Base-by-base conservation (phyloP, 176 grass and related monocot genomes). In the Aechmea fasciata region DNA sequence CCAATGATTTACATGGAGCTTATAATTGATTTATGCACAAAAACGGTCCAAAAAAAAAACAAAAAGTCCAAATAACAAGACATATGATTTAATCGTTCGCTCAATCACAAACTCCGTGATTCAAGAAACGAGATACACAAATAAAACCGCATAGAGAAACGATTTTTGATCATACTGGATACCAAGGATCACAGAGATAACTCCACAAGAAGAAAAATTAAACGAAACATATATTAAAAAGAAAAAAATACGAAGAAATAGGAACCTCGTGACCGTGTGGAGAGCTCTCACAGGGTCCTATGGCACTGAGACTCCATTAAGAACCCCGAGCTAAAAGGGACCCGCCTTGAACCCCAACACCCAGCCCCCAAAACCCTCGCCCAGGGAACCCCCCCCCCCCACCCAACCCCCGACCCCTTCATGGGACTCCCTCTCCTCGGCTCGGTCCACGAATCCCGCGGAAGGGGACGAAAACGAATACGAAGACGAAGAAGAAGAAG, bases 381-480 rank as follows among this genome's bases (percentile, higher is more conserved):
- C 4, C 19, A 33, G 29, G n/a, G n/a, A n/a, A n/a, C n/a, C n/a
- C n/a, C n/a, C n/a, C n/a, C n/a, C n/a, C n/a, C n/a, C n/a, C n/a
- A n/a, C n/a, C n/a, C 4, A 3, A 3, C 29, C 63, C 24, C 23
- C 62, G 28, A 50, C 51, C 15, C 7, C 17, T 23, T 26, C 73
- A 17, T 53, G 49, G 14, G 49, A 49, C 24, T 67, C 49, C 50
- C 9, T 51, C 26, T 51, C 15, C 28, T 68, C 23, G 59, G 49
- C 48, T 33, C 65, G 0, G 3, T 69, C 49, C 61, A 67, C 52
- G 33, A 71, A 28, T 69, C 57, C 20, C 66, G 71, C 57, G 13
- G 47, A 52, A 52, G 11, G 52, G 73, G 28, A 50, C 51, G 49
- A 84, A 52, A 33, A 33, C 29, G 7, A 64, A 70, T 25, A 67